Evolutionary conservation across 306 rosid species (phyloP).

Genomic region (Carpinus fangiana): DNA sequence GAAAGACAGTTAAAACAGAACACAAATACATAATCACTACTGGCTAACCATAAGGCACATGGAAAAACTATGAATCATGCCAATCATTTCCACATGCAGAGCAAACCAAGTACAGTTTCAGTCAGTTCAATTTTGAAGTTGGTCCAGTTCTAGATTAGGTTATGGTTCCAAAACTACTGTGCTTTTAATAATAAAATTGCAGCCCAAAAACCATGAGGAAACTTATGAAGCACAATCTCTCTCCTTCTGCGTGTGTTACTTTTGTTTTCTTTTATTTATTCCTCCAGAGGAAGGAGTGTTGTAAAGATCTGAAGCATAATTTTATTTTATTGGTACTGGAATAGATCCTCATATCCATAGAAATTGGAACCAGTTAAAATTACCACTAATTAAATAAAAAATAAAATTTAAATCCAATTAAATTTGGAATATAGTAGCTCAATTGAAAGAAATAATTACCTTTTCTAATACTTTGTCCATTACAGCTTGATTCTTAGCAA

Average conservation of each 20-base stretch:
- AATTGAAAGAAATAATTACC: slow-evolving; percentile 47
- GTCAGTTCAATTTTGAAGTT: not conserved
- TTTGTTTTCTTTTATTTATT: not conserved
- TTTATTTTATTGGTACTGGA: not conserved
- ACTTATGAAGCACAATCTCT: not conserved
- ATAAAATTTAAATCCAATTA: not conserved
- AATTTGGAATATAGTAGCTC: slow-evolving; percentile 7
- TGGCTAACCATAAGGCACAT: not conserved
- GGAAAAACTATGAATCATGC: not conserved
- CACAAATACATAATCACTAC: not conserved
- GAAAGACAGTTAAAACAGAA: not conserved
- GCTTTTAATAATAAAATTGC: no score
- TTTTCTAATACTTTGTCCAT: slow-evolving; percentile 81
- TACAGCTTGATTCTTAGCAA: slow-evolving; percentile 74
- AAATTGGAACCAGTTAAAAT: slow-evolving; percentile 2
- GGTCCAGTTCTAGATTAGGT: not conserved
- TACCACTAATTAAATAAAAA: not conserved
- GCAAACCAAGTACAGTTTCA: not conserved
- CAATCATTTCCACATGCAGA: not conserved
- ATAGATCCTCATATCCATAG: not conserved
- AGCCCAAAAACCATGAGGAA: no score
- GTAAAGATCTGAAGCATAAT: not conserved
- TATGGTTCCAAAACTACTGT: not conserved
- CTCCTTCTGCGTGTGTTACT: not conserved
- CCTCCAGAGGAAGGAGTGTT: not conserved